phyloP scores from a whole-genome alignment of 257 asterid species.

The Ilex asprella region DNA sequence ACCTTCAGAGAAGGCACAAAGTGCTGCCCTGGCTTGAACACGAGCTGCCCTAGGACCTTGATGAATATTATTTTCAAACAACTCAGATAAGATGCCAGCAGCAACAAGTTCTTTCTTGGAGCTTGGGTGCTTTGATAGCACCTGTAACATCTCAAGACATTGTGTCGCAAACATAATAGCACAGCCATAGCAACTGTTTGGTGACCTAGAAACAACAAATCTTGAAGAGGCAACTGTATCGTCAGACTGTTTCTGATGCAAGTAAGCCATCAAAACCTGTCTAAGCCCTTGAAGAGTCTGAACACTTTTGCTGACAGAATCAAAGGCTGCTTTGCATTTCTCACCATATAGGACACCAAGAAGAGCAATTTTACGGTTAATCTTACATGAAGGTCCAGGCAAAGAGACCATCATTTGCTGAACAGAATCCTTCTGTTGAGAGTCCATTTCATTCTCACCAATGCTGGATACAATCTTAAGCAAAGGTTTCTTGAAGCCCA shows the following conservation, averaged over 20 bases:
- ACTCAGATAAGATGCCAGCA: conserved; percentile 85
- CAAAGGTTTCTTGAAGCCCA: conserved; percentile 96
- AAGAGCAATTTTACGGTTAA: conserved; percentile 98
- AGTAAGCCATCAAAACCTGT: conserved; percentile 83
- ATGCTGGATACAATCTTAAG: conserved; percentile 94
- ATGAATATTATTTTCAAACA: conserved; percentile 95
- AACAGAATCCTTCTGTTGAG: conserved; percentile 99
- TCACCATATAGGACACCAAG: conserved; percentile 99
- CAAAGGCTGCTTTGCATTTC: conserved; percentile 99
- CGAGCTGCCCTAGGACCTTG: conserved; percentile 99
- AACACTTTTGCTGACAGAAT: conserved; percentile 98
- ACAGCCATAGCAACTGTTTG: conserved; percentile 97
- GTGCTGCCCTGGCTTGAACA: conserved; percentile 95
- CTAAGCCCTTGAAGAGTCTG: conserved; percentile 99
- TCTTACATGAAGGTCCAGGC: conserved; percentile 98
- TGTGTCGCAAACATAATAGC: conserved; percentile 91
- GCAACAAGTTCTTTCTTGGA: conserved; percentile 92
- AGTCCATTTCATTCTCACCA: conserved; percentile 98
- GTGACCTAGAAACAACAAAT: conserved; percentile 82
- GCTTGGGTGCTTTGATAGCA: conserved; percentile 72
- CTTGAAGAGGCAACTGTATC: conserved; percentile 66
- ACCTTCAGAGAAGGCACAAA: conserved; percentile 97
- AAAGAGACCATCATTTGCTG: conserved; percentile 99
- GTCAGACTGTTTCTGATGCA: conserved; percentile 90
- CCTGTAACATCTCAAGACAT: conserved; percentile 90